Evolutionary conservation across 2,329 filamentous ascomycete genomes (phyloP).

Genomic region (Aulographum hederae): DNA sequence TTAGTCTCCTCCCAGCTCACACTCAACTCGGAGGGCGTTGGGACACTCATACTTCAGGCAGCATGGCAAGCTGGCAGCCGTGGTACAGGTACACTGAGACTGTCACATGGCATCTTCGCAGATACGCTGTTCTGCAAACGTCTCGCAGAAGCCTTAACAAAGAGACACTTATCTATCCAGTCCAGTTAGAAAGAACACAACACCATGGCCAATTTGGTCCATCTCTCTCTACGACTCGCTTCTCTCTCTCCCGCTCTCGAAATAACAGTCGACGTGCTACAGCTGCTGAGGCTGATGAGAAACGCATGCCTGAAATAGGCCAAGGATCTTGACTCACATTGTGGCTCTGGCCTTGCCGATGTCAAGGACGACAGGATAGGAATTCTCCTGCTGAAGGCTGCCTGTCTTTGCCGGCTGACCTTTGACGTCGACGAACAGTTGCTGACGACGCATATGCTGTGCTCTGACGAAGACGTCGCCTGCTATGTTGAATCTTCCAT

Average conservation of each 20-base stretch:
- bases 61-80: conserved; percentile 12
- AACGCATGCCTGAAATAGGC: conserved; percentile 36
- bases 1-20: conserved; percentile 38
- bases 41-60: conserved; percentile 31
- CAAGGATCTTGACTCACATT: conserved; percentile 1
- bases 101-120: no score
- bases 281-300: conserved; percentile 24
- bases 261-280: not conserved
- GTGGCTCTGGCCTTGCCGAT: no score
- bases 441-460: no score
- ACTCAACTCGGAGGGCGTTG: conserved; percentile 32
- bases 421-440: no score
- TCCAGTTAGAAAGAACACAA: conserved; percentile 40
- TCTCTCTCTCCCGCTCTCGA: conserved; percentile 11
- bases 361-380: conserved; percentile 7
- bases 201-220: conserved; percentile 40
- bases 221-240: conserved; percentile 25
- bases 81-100: conserved; percentile 28
- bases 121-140: conserved; percentile 31
- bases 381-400: conserved; percentile 19
- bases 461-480: no score
- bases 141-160: conserved; percentile 28
- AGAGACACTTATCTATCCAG: conserved; percentile 27
- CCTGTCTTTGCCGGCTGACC: conserved; percentile 29
- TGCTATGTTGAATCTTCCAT: no score